Evolutionary conservation across 305 asterid genomes (phyloP), one percentile per base, ranked within the genome.

Genomic region (Solanum hybrid): DNA sequence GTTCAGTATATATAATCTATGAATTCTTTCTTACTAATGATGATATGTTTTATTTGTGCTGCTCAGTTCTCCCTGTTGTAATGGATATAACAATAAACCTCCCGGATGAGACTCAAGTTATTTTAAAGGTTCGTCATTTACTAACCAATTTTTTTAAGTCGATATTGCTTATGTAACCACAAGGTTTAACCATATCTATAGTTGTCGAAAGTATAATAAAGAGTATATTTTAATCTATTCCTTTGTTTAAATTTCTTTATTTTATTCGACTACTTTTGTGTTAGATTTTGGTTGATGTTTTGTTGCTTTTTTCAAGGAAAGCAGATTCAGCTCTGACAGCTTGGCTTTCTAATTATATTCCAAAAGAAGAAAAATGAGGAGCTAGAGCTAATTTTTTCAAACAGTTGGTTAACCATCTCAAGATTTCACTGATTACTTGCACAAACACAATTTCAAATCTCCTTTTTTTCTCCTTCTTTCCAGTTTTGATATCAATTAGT

Each of bases 11-110:
- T 17, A 20, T 77, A 24, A 8, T 8, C 26, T 27, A 8, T 86
- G 35, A 32, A 11, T 60, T 11, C 26, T 88, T 56, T 17, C 24
- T 88, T 10, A 20, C 26, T 60, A 20, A 60, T 60, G 71, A 73
- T 77, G 72, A 56, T 35, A 34, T 56, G 14, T 51, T 84, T 51
- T 79, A 0, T 85, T 26, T 91, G 13, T 84, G 66, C 26, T 87
- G 22, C 38, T 56, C 97, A 96, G 99, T 95, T 93, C 99, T 97
- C 91, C 99, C 99, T 0, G 97, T 96, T 69, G 97, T 92, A 89
- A 91, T 97, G 96, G 99, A 97, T 91, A 92, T 96, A 66, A 96
- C 91, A 90, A 94, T 97, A 85, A 92, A 94, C 93, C 98, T 97
- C 60, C 95, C 97, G 2, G 99, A 97, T 64, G 99, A 97, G 81